These are phyloP conservation scores for Globisporangium mamillatum DNA, from an alignment of 352 stramenopile species.

Conservation along the genomic window DNA sequence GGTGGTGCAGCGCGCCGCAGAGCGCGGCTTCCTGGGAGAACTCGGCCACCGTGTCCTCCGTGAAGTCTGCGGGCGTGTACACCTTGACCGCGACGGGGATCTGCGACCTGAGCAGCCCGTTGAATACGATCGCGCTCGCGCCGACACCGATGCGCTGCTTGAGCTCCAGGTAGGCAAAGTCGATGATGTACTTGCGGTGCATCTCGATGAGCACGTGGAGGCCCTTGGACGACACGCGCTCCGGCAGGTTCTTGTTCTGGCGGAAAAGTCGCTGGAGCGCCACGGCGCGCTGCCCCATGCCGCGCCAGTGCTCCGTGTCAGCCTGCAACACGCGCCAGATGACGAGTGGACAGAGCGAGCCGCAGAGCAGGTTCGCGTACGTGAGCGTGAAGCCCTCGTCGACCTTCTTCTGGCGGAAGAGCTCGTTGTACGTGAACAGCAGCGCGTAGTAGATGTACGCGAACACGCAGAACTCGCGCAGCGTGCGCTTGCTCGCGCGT, in stretches of 20 bases:
- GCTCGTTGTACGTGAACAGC: conserved; percentile 49
- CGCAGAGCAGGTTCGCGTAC: conserved; percentile 57
- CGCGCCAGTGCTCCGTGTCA: conserved; percentile 52
- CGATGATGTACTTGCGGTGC: conserved; percentile 72
- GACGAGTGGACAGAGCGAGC: conserved; percentile 36
- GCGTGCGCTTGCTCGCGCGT: conserved; percentile 45
- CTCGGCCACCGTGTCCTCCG: conserved; percentile 47
- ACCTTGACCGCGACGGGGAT: conserved; percentile 66
- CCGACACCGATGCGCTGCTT: conserved; percentile 48
- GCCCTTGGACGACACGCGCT: conserved; percentile 56
- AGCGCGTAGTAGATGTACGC: conserved; percentile 51
- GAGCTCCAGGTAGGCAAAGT: conserved; percentile 62
- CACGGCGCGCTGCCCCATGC: conserved; percentile 31
- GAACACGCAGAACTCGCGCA: conserved; percentile 53
- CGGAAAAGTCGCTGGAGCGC: conserved; percentile 41
- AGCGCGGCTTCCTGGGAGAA: conserved; percentile 65
- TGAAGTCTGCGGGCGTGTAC: conserved; percentile 62
- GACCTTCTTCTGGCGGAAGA: conserved; percentile 45
- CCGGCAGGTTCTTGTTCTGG: conserved; percentile 39
- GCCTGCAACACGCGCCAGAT: conserved; percentile 46
- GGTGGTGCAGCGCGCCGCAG: conserved; percentile 52
- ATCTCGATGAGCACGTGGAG: conserved; percentile 70
- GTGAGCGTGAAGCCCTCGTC: conserved; percentile 58
- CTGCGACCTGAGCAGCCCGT: conserved; percentile 40
- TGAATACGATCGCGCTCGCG: conserved; percentile 49